phyloP scores from a whole-genome alignment of 2,329 filamentous ascomycete genomes.

The Talaromyces sp. region DNA sequence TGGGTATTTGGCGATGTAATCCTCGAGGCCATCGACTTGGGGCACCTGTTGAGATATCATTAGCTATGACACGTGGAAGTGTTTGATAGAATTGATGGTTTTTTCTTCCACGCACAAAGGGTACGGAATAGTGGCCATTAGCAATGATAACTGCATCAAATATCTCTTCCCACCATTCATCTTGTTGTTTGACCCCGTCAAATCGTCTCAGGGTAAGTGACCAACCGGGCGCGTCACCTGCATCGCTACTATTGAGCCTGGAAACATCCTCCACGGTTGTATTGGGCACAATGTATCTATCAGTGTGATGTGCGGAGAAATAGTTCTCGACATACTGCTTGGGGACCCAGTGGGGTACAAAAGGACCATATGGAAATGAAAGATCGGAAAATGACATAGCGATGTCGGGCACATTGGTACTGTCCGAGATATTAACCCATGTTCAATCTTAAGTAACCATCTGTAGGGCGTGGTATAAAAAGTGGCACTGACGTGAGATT shows the following conservation, averaged over 20 bases:
- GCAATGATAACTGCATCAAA: slow-evolving; percentile 3
- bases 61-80: neutral
- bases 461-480: neutral
- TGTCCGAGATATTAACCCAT: neutral
- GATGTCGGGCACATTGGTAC: slow-evolving; percentile 4
- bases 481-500: neutral
- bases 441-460: too few relatives aligned
- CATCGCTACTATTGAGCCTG: neutral
- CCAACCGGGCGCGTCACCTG: neutral
- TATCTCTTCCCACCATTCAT: slow-evolving; percentile 1
- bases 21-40: neutral
- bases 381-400: slow-evolving; percentile 1
- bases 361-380: neutral
- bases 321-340: slow-evolving; percentile 3
- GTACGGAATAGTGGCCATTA: slow-evolving; percentile 3
- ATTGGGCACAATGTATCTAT: neutral
- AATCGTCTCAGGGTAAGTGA: neutral
- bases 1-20: neutral
- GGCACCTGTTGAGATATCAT: neutral
- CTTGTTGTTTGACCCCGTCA: neutral
- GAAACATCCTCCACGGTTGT: slow-evolving; percentile 1
- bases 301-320: neutral
- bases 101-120: neutral
- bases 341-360: slow-evolving; percentile 2
- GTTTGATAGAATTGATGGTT: too few relatives aligned